Base-by-base conservation (phyloP, 768 basidiomycete species). In the Tubosaeta sp. region DNA sequence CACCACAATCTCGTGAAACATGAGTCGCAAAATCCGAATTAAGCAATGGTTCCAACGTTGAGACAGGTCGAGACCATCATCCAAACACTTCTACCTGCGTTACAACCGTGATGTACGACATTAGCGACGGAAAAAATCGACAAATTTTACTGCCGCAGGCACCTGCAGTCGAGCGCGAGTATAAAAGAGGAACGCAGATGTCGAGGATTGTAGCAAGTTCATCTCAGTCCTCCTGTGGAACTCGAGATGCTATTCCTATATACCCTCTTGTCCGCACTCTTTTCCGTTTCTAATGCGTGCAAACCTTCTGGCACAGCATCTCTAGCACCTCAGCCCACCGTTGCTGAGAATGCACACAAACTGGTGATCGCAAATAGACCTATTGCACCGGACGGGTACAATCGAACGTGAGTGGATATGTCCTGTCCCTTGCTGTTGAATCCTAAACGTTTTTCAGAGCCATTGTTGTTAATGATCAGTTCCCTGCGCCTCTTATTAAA, bases 391-490 rank as follows among this genome's bases (percentile, higher is more conserved):
- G 50, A 51, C 14, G 50, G 50, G 4, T 45, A 44, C 25, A 45
- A 38, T 6, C 43, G 35, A 29, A 35, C 35, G 43, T 51, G 19
- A 22, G 43, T 37, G 26, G 10, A 16, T 19, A 11, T 16, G 5
- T 6, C 11, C 13, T 32, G 11, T 29, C 14, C 9, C 13, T 25
- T 2, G 7, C 14, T 4, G 2, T 8, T 11, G 10, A 7, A 16
- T 6, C 16, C 26, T 27, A 13, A 9, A 22, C 13, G 7, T 10
- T 44, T 14, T 31, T 7, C 33, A 54, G 53, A 31, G 53, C 48
- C 7, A 54, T 27, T 16, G 9, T 54, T n/a, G 19, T 54, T 8
- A 50, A 54, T 33, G 43, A 43, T 11, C 29, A 27, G 10, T 49
- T 50, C 34, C 53, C 53, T 13, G 48, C 27, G 3, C 47, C 48